Evolutionary conservation across 495 filamentous ascomycete genomes (phyloP), one percentile per base, ranked within the genome.

Genomic region (Aspergillus sclerotiicarbonarius): DNA sequence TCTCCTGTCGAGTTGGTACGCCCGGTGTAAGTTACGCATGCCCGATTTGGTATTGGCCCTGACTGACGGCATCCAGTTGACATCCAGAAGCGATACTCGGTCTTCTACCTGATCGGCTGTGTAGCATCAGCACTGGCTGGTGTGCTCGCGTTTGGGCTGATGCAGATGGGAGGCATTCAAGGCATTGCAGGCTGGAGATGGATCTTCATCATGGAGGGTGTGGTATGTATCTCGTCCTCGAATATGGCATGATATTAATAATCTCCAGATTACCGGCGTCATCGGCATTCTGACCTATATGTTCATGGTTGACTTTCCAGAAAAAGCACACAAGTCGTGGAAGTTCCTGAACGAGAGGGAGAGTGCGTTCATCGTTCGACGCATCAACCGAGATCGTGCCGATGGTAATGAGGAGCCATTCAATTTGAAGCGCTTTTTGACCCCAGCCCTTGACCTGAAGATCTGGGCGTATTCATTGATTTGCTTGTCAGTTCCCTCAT

Each of bases 21-120:
- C 80, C 5, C 67, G 84, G 61, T 87, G 71, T 74, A 62, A 60
- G 71, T 59, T 10, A 20, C 1, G 0, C 16, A 16, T 19, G 6
- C 53, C 13, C 13, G 32, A 6, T 46, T 13, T 32, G n/a, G n/a
- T 5, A 46, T 6, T 16, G 37, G 32, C 8, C 1, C 0, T 4
- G 7, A 1, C 33, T 35, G 3, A 47, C 55, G 18, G 43, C 20
- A 1, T n/a, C 0, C n/a, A 61, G 81, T 78, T 59, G 85, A 88
- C 57, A 73, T 88, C 16, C 82, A 83, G 29, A 87, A 85, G 64
- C 79, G 86, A 6, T 85, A 85, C 66, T 80, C 83, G 0, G 57
- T 80, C 45, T 89, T 89, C 66, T 88, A 87, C 62, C 72, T 88
- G 25, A 77, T 87, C 51, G 84, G 85, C 45, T 84, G 77, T 45